Evolutionary conservation across 1,284 basidiomycete species (phyloP).

Genomic region (Flammula alnicola): DNA sequence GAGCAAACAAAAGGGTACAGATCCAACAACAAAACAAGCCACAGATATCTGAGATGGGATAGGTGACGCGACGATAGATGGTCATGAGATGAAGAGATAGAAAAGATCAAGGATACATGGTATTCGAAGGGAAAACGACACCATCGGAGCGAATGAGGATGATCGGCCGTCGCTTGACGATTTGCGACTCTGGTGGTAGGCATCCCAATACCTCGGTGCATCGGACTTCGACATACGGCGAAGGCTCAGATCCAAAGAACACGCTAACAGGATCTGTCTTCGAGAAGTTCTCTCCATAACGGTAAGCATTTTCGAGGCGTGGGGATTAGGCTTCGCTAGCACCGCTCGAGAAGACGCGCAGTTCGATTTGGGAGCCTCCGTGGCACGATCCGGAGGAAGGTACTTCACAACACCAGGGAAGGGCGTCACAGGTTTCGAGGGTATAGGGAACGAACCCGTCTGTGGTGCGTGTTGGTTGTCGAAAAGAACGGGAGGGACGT

Average conservation of each 20-base stretch:
- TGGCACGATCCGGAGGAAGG: constrained; percentile 81
- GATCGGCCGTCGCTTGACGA: constrained; percentile 75
- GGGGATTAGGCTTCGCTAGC: constrained; percentile 73
- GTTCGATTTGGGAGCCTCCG: constrained; percentile 72
- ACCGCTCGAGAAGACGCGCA: constrained; percentile 66
- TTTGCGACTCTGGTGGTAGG: constrained; percentile 68
- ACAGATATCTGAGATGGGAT: too few species aligned
- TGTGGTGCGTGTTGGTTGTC: constrained; percentile 72
- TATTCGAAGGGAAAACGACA: constrained; percentile 88
- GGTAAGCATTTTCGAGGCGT: constrained; percentile 78
- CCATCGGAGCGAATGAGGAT: constrained; percentile 89
- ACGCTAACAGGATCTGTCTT: constrained; percentile 79
- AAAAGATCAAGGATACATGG: constrained; percentile 70
- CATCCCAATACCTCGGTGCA: constrained; percentile 88
- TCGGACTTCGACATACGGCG: constrained; percentile 85
- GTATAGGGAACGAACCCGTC: constrained; percentile 73
- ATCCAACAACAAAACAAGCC: constrained; percentile 20
- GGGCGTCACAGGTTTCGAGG: constrained; percentile 83
- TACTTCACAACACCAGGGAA: constrained; percentile 87
- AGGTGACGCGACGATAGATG: too few species aligned
- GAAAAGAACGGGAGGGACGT: constrained; percentile 83
- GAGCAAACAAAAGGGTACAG: constrained; percentile 16
- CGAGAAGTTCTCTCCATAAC: constrained; percentile 91
- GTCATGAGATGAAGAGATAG: too few species aligned
- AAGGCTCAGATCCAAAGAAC: constrained; percentile 90